These are phyloP conservation scores for Aspergillus fijiensis DNA, from an alignment of 2,329 filamentous ascomycete species.

Conservation along the genomic window DNA sequence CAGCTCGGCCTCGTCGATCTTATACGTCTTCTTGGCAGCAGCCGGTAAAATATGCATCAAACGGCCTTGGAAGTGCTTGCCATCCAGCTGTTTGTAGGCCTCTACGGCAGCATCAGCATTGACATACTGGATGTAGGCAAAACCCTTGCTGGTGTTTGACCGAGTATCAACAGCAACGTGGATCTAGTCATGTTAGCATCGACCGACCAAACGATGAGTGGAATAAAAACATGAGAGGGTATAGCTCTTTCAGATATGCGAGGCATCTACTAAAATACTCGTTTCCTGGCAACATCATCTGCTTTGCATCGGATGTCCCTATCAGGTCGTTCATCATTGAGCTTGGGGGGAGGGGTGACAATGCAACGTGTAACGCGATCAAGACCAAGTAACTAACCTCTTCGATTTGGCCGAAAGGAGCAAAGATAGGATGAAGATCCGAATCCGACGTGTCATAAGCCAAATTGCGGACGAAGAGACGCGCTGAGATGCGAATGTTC, in stretches of 20 bases:
- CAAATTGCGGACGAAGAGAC: slow-evolving; percentile 87
- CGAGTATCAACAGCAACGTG: slow-evolving; percentile 75
- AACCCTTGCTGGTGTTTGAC: slow-evolving; percentile 78
- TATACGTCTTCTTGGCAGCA: slow-evolving; percentile 74
- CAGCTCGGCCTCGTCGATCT: slow-evolving; percentile 82
- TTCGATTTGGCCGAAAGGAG: slow-evolving; percentile 70
- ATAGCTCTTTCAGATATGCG: slow-evolving; percentile 70
- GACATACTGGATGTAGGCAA: slow-evolving; percentile 79
- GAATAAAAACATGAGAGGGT: slow-evolving; percentile 20
- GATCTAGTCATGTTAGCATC: slow-evolving; percentile 63
- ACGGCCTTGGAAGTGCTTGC: slow-evolving; percentile 86
- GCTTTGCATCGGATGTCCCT: slow-evolving; percentile 99
- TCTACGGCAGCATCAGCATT: slow-evolving; percentile 70
- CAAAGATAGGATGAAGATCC: slow-evolving; percentile 71
- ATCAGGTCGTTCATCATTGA: slow-evolving; percentile 97
- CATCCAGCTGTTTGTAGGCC: slow-evolving; percentile 78
- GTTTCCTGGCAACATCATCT: slow-evolving; percentile 85
- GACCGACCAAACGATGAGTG: slow-evolving; percentile 24
- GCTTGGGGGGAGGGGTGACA: slow-evolving; percentile 26
- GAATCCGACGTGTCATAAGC: slow-evolving; percentile 76
- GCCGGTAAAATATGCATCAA: slow-evolving; percentile 87
- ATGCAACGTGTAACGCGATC: slow-evolving; percentile 12
- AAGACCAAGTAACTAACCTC: slow-evolving; percentile 67
- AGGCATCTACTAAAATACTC: slow-evolving; percentile 99
- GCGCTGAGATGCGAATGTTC: slow-evolving; percentile 68